Evolutionary conservation across 164 flowering plant species (phyloP).

Genomic region (Macadamia integrifolia): DNA sequence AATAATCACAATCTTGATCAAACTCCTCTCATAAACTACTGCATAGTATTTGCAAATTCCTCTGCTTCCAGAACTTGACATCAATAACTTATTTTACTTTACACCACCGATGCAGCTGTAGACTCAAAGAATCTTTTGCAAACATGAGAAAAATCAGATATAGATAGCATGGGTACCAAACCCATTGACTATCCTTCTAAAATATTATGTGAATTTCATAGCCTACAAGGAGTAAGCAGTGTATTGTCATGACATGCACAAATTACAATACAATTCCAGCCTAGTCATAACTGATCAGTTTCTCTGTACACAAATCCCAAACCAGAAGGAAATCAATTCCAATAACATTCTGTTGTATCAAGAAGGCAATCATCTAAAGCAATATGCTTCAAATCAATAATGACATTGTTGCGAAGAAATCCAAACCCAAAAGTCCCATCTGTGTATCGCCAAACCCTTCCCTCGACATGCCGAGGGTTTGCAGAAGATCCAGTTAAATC

Average conservation of each 20-base stretch:
- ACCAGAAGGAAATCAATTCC: constrained; percentile 13
- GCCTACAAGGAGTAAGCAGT: background rate
- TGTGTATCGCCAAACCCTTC: constrained; percentile 82
- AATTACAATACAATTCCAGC: background rate
- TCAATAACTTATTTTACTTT: background rate
- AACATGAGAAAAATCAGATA: background rate
- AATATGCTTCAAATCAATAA: constrained; percentile 66
- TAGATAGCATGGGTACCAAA: background rate
- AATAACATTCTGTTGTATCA: constrained; percentile 31
- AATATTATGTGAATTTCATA: too few species aligned
- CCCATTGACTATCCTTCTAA: background rate
- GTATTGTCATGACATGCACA: constrained; percentile 4
- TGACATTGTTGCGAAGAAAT: constrained; percentile 59
- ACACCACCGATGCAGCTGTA: background rate
- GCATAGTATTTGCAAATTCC: background rate
- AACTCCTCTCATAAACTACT: background rate
- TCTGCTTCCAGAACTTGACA: background rate
- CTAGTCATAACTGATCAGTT: constrained; percentile 1
- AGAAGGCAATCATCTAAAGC: constrained; percentile 46
- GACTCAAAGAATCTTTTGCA: background rate
- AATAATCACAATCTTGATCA: background rate
- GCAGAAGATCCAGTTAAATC: constrained; percentile 31
- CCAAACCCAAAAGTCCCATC: constrained; percentile 88
- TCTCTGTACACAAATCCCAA: constrained; percentile 13
- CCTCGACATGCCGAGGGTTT: constrained; percentile 46